Percentiles rank a stretch among this genome's conserved stretches.
These are phyloP conservation scores for Salix suchowensis DNA, from an alignment of 345 rosid species.

Conservation along the genomic window DNA sequence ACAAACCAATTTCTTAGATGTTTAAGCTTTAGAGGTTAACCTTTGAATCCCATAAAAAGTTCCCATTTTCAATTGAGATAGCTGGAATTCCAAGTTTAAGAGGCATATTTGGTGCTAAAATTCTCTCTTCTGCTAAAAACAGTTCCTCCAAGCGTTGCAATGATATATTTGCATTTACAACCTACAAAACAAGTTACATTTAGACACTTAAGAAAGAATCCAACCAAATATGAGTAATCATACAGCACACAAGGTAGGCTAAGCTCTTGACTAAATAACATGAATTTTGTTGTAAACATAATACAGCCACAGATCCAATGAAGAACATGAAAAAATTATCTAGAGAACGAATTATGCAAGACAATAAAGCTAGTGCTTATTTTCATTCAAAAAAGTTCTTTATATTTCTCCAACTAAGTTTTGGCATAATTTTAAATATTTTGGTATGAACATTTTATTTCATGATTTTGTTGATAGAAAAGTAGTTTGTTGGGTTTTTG, in stretches of 20 bases:
- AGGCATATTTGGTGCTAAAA: conserved; percentile 71
- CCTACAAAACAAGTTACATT: conserved; percentile 39
- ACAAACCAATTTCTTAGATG: not conserved
- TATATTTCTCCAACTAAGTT: not conserved
- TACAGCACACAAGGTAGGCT: not conserved
- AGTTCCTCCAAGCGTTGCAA: conserved; percentile 86
- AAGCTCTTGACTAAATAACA: not conserved
- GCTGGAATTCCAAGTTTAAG: conserved; percentile 69
- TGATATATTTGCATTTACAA: conserved; percentile 83
- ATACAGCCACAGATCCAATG: not conserved
- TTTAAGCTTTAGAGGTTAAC: conserved; percentile 23
- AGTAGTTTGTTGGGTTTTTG: not conserved
- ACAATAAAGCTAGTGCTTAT: not conserved
- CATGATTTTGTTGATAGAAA: not conserved
- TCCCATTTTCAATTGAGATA: conserved; percentile 72
- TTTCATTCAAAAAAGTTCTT: not conserved
- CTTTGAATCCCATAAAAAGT: conserved; percentile 90
- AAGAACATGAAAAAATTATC: not conserved
- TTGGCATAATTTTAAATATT: not conserved
- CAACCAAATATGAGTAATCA: not conserved
- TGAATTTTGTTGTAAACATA: not conserved
- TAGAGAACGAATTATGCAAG: not conserved
- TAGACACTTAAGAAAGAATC: not conserved
- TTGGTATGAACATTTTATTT: not conserved
- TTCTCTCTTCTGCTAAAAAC: conserved; percentile 75